Evolutionary conservation across 805 yeast species (phyloP), one percentile per base, ranked within the genome.

Genomic region (Sporopachydermia lactativora): DNA sequence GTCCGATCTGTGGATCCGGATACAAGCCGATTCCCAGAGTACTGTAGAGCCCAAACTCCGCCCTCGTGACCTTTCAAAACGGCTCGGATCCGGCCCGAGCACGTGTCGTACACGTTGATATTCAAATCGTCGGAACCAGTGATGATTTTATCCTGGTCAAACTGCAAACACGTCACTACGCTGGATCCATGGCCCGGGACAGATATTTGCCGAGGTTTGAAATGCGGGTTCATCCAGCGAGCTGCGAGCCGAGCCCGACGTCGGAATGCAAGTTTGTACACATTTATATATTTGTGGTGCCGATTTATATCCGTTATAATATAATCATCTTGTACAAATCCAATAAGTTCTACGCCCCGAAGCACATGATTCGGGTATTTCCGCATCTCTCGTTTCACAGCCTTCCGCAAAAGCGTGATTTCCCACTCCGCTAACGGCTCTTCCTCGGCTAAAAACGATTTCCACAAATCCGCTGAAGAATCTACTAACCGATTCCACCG

Each of bases 1-100:
- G 95, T 79, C 49, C 96, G 71, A 60, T 92, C 98, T 0, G 96
- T 89, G 2, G 95, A 81, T 0, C 97, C 98, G 44, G 94, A 81
- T 1, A 89, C 95, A 37, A 92, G 66, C n/a, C 52, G 50, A 51
- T 78, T 75, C 16, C 83, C 86, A 41, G 73, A 67, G 54, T 86
- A 88, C 59, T 89, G 85, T 55, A 92, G 68, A 1, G 98, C 97
- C 98, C 98, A 92, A 3, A 92, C 98, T 34, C 98, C 98, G 37
- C 98, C 98, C 41, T 81, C 94, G 54, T 92, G 98, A 4, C 96
- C 96, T 36, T 69, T 66, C 36, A 92, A 65, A 4, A 76, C 75
- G 35, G 70, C 64, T 5, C 77, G 52, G 40, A 79, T 64, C 35
- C 63, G 61, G 3, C 96, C 96, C 1, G 81, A 74, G 19, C 67